phyloP scores from a whole-genome alignment of 106 monocot species.

The Narthecium ossifragum region DNA sequence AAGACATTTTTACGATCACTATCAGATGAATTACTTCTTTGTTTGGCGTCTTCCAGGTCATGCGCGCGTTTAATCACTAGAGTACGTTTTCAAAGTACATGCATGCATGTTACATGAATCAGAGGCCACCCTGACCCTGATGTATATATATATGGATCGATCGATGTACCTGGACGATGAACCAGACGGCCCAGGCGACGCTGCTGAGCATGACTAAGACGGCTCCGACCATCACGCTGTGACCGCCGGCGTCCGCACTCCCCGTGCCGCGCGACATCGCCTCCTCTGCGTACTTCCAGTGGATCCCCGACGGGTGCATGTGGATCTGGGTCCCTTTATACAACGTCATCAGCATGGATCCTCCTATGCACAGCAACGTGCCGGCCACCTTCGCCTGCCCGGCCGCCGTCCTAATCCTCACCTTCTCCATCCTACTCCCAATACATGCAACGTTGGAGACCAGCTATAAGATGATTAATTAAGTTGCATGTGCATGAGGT shows the following conservation, averaged over 20 bases:
- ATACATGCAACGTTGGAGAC: not conserved
- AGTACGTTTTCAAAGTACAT: too few species aligned
- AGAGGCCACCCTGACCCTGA: too few species aligned
- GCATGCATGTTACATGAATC: too few species aligned
- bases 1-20: too few species aligned
- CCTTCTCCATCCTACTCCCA: slow-evolving; percentile 11
- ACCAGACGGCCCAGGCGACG: slow-evolving; percentile 68
- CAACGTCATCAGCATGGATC: slow-evolving; percentile 44
- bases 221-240: slow-evolving; percentile 40
- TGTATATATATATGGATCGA: too few species aligned
- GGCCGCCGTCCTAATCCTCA: not conserved
- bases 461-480: not conserved
- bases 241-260: not conserved
- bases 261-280: not conserved
- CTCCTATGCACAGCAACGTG: slow-evolving; percentile 22
- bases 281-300: slow-evolving; percentile 62
- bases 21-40: too few species aligned
- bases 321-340: slow-evolving; percentile 38
- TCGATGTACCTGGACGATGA: slow-evolving; percentile 55
- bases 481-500: not conserved
- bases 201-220: slow-evolving; percentile 59
- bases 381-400: slow-evolving; percentile 27
- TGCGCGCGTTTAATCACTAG: too few species aligned
- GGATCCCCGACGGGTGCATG: slow-evolving; percentile 49
- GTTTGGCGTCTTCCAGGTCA: too few species aligned